phyloP scores from a whole-genome alignment of 1,284 basidiomycete genomes.

The Anthracocystis panici-leucophaei region DNA sequence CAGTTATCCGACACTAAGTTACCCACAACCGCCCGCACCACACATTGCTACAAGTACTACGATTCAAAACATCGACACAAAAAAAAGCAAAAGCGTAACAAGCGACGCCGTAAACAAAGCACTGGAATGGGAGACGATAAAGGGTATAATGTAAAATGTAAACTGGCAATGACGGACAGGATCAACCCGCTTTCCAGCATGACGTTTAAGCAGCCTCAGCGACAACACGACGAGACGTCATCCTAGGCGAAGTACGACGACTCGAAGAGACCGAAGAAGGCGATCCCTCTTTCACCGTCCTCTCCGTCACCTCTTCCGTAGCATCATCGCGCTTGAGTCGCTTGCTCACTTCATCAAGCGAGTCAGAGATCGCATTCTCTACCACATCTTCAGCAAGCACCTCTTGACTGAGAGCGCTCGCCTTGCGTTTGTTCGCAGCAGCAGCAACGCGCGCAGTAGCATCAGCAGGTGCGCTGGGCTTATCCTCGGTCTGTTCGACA shows the following conservation, averaged over 20 bases:
- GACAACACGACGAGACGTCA: constrained; percentile 31
- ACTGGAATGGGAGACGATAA: not conserved
- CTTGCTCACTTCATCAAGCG: constrained; percentile 36
- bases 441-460: constrained; percentile 4
- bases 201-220: constrained; percentile 20
- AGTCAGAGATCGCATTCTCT: not conserved
- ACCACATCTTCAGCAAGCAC: constrained; percentile 21
- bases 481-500: constrained; percentile 11
- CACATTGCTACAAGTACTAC: not conserved
- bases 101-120: not conserved
- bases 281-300: constrained; percentile 26
- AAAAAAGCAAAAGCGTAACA: not conserved
- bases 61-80: not conserved
- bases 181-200: too few relatives aligned
- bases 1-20: too few relatives aligned
- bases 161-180: not conserved
- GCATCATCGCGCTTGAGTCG: constrained; percentile 23
- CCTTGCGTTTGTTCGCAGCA: constrained; percentile 41
- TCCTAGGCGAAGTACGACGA: constrained; percentile 47
- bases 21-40: not conserved
- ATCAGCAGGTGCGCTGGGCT: constrained; percentile 1
- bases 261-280: constrained; percentile 44
- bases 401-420: constrained; percentile 49
- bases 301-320: constrained; percentile 8
- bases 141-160: constrained; percentile 8